A percentile compares a stretch with the other conserved stretches of the same genome.
Conservation (phyloP, 805 yeast species). For the Saccharomycopsis fodiens region DNA sequence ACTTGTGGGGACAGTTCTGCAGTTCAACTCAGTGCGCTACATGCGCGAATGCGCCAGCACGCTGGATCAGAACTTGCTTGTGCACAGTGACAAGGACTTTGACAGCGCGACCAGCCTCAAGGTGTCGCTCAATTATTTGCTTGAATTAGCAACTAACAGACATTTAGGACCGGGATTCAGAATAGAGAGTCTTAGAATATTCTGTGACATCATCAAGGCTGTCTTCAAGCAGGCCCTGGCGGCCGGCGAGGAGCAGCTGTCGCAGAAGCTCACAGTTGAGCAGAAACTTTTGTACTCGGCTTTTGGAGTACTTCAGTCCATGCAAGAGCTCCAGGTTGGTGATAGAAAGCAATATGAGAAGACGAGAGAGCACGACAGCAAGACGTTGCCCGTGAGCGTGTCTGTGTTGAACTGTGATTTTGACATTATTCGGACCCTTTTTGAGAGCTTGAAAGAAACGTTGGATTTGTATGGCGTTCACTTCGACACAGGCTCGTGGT, state of each 20-base stretch:
- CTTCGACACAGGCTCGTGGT: slow-evolving; percentile 61
- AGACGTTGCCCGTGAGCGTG: slow-evolving; percentile 18
- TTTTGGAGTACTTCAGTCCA: slow-evolving; percentile 1
- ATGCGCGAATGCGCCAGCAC: slow-evolving; percentile 25
- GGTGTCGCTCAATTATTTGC: slow-evolving; percentile 38
- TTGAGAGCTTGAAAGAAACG: slow-evolving; percentile 62
- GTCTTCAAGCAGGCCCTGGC: slow-evolving; percentile 13
- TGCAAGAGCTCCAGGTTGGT: slow-evolving; percentile 3
- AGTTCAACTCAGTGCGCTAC: slow-evolving; percentile 46
- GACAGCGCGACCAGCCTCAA: slow-evolving; percentile 40
- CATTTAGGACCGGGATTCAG: slow-evolving; percentile 37
- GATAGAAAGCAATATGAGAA: background rate
- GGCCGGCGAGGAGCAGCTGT: background rate
- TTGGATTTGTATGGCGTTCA: slow-evolving; percentile 69
- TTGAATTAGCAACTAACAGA: slow-evolving; percentile 38
- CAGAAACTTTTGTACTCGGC: slow-evolving; percentile 10
- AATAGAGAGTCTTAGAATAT: slow-evolving; percentile 39
- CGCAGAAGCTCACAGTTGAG: slow-evolving; percentile 6
- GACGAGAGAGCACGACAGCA: background rate
- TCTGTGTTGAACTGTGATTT: slow-evolving; percentile 48
- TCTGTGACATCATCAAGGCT: slow-evolving; percentile 40
- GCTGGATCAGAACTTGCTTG: slow-evolving; percentile 5
- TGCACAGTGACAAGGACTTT: slow-evolving; percentile 10
- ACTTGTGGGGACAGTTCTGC: slow-evolving; percentile 44
- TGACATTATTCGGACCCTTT: slow-evolving; percentile 54